A percentile compares a stretch with the other conserved stretches of the same genome.
Conservation (phyloP, 768 basidiomycete genomes). For the Chalciporus pseudorubinellus region DNA sequence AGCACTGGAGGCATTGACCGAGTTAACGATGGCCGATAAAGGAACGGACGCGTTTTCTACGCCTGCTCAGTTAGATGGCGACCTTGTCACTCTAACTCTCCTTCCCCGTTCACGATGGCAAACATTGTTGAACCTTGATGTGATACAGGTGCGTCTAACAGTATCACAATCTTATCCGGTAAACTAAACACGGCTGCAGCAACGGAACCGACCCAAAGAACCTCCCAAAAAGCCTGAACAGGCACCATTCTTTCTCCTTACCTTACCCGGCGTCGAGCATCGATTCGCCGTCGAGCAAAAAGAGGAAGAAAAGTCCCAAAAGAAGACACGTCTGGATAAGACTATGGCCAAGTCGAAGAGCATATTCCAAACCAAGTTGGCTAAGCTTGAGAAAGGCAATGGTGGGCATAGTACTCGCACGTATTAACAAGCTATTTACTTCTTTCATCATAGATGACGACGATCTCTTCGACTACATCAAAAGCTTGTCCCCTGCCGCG, state of each 20-base stretch:
- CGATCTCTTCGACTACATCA: slow-evolving; percentile 77
- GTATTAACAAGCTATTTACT: background rate
- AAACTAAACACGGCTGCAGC: slow-evolving; percentile 39
- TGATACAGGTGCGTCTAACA: slow-evolving; percentile 69
- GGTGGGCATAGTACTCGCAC: slow-evolving; percentile 51
- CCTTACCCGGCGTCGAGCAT: slow-evolving; percentile 81
- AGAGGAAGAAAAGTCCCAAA: slow-evolving; percentile 37
- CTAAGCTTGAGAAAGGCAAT: slow-evolving; percentile 53
- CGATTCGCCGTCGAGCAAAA: slow-evolving; percentile 63
- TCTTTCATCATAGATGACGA: slow-evolving; percentile 53
- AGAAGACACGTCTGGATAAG: slow-evolving; percentile 53
- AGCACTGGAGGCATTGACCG: slow-evolving; percentile 75
- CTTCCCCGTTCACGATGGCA: slow-evolving; percentile 95
- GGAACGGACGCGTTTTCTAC: slow-evolving; percentile 72
- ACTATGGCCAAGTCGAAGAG: slow-evolving; percentile 54
- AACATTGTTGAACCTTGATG: slow-evolving; percentile 92
- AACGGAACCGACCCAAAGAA: slow-evolving; percentile 96
- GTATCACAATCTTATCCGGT: background rate
- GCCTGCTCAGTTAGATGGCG: slow-evolving; percentile 85
- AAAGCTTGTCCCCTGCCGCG: slow-evolving; percentile 85
- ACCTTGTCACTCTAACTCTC: slow-evolving; percentile 89
- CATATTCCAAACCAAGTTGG: slow-evolving; percentile 66
- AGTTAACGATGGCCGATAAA: slow-evolving; percentile 58
- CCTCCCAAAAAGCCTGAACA: slow-evolving; percentile 93
- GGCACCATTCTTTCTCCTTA: slow-evolving; percentile 96